These are phyloP conservation scores for Phaffomyces thermotolerans DNA, from an alignment of 805 yeast species.

Conservation along the genomic window DNA sequence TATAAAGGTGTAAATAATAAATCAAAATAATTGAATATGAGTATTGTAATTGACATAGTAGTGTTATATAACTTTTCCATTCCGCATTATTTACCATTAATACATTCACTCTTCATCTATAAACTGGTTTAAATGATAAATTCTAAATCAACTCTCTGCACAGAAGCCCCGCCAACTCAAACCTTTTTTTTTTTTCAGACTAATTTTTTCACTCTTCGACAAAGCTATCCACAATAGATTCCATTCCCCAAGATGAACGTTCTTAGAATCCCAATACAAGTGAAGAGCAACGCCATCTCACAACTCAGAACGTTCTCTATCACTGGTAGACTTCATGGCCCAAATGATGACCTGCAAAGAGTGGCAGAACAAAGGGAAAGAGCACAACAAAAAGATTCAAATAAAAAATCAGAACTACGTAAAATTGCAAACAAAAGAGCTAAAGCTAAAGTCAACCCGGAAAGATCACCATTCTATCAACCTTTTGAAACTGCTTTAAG, in stretches of 20 bases:
- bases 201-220: too few species aligned
- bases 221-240: too few species aligned
- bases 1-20: neutral
- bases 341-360: constrained; percentile 23
- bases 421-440: constrained; percentile 30
- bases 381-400: constrained; percentile 19
- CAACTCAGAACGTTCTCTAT: constrained; percentile 12
- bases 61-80: too few species aligned
- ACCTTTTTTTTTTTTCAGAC: too few species aligned
- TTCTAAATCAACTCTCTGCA: neutral
- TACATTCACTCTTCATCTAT: too few species aligned
- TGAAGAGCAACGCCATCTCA: neutral
- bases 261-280: neutral
- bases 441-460: constrained; percentile 35
- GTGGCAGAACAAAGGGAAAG: constrained; percentile 25
- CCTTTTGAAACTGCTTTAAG: constrained; percentile 65
- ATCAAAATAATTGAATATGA: neutral
- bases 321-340: constrained; percentile 11
- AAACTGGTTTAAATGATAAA: too few species aligned
- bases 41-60: too few species aligned
- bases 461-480: constrained; percentile 58
- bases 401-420: constrained; percentile 29
- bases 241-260: neutral
- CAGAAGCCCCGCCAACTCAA: too few species aligned
- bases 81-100: too few species aligned